Percentiles rank a stretch among this genome's conserved stretches.
These are phyloP conservation scores for Amylocystis lapponica DNA, from an alignment of 768 basidiomycete species.

Conservation along the genomic window DNA sequence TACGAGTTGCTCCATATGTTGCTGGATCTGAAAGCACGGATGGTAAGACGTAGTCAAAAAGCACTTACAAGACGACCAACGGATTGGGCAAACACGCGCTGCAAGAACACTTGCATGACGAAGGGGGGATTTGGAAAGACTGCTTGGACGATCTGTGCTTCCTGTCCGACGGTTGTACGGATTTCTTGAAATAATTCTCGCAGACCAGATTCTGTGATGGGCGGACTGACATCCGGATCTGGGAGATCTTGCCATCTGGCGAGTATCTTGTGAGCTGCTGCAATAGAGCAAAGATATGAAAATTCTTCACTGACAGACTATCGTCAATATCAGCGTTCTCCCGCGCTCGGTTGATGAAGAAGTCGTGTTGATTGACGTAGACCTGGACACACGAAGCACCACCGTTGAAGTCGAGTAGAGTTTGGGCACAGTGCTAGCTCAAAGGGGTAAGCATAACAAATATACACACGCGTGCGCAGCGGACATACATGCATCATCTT, in stretches of 20 bases:
- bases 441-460: too few relatives aligned
- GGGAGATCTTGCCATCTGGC: slow-evolving; percentile 76
- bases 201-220: slow-evolving; percentile 75
- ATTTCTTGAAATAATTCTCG: slow-evolving; percentile 82
- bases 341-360: slow-evolving; percentile 93
- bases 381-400: slow-evolving; percentile 96
- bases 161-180: slow-evolving; percentile 84
- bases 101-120: slow-evolving; percentile 97
- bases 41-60: neutral
- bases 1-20: slow-evolving; percentile 88
- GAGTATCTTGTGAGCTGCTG: too few relatives aligned
- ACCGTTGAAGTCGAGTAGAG: slow-evolving; percentile 95
- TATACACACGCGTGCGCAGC: neutral
- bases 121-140: slow-evolving; percentile 95
- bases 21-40: slow-evolving; percentile 71
- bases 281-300: too few relatives aligned
- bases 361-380: slow-evolving; percentile 99
- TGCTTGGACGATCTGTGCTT: slow-evolving; percentile 96
- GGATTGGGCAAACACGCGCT: slow-evolving; percentile 95
- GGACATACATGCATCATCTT: slow-evolving; percentile 94
- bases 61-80: slow-evolving; percentile 39
- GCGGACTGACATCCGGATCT: slow-evolving; percentile 72
- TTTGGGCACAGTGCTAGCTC: slow-evolving; percentile 99
- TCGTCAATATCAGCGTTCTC: slow-evolving; percentile 33
- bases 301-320: neutral